Base-by-base conservation (phyloP, 2,329 filamentous ascomycete genomes). In the Monilinia fructicola region DNA sequence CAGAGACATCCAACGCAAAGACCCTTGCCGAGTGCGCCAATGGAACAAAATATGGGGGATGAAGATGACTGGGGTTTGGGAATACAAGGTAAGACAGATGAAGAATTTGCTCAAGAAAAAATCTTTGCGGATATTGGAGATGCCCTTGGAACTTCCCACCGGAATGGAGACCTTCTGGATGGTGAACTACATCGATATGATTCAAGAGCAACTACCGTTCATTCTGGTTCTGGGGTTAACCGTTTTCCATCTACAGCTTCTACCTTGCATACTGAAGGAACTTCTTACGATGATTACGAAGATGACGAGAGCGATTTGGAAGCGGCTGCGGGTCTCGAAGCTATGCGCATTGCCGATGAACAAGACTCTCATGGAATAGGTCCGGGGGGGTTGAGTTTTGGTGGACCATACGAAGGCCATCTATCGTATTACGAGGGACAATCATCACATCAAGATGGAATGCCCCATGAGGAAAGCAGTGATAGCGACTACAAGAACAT, bases 221-320 rank as follows among this genome's bases (percentile, higher is more conserved):
- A 77, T 42, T 77, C 77, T 48, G 71, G 75, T 44, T 74, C 77
- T 23, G 77, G 79, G 4, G 76, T 84, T 38, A 82, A 81, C 48
- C 80, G 82, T 59, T 83, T 84, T 72, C 79, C 80, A 69, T 85
- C 84, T 2, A 81, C 77, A 23, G 81, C 81, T 4, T 82, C 81
- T 7, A 85, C 82, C 18, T 68, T 79, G 31, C 77, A 78, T 40
- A 71, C 74, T 16, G 76, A 56, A 18, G 65, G 67, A 14, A 67
- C 69, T 18, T 68, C 78, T 14, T 74, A 73, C 38, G 79, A 82
- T 46, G 80, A 83, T 38, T 82, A 82, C 26, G 90, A 80, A 23
- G 83, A 83, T 16, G 90, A 94, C 65, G 92, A 96, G 60, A 96
- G 92, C 74, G 94, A 98, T 75, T 87, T 90, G 0, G 94, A 97